Conservation (phyloP, 768 basidiomycete genomes). For the Russula foetens region DNA sequence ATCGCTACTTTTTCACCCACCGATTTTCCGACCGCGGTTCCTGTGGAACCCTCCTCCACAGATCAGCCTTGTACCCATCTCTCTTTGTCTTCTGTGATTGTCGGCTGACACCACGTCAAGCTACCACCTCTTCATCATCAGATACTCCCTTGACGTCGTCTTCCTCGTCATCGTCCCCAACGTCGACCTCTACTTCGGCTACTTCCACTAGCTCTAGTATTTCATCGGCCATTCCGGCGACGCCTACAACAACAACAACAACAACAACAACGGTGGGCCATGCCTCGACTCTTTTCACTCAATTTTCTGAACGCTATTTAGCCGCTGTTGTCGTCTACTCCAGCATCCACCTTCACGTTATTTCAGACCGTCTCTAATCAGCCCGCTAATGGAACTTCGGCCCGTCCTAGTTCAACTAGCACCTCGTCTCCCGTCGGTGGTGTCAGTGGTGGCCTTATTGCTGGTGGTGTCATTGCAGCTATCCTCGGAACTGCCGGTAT, state of each 20-base stretch:
- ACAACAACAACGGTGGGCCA: no score
- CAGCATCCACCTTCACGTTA: not conserved
- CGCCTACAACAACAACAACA: not conserved
- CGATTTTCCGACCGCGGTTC: not conserved
- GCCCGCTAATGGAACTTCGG: conserved; percentile 2
- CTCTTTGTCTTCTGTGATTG: not conserved
- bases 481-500: conserved; percentile 29
- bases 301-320: not conserved
- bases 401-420: not conserved
- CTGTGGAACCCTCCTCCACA: no score
- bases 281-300: not conserved
- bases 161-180: not conserved
- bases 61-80: not conserved
- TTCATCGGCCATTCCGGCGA: not conserved
- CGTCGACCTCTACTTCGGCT: not conserved
- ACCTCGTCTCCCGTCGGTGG: conserved; percentile 8
- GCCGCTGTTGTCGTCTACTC: not conserved
- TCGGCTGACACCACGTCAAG: not conserved
- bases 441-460: conserved; percentile 22
- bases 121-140: not conserved
- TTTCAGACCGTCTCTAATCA: not conserved
- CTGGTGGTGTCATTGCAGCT: conserved; percentile 31
- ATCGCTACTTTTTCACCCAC: not conserved
- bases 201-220: not conserved
- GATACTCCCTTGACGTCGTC: not conserved